These are phyloP conservation scores for Uncinocarpus reesii DNA, from an alignment of 2,329 filamentous ascomycete species.

Conservation along the genomic window DNA sequence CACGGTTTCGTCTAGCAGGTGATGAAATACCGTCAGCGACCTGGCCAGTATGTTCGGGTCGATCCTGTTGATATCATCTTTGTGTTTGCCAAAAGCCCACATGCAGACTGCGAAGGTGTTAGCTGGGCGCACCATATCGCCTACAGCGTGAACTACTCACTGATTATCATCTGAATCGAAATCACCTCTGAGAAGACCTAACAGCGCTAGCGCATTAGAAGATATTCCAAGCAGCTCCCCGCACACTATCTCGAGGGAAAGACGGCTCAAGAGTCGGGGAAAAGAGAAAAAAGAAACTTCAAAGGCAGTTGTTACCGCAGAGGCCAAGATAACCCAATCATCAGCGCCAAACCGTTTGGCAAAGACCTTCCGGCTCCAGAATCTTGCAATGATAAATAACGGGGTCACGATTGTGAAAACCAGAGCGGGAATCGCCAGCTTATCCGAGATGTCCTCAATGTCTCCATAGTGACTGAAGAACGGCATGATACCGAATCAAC, in stretches of 20 bases:
- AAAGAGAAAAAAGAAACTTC: not conserved
- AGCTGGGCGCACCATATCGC: not conserved
- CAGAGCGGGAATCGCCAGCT: slow-evolving; percentile 17
- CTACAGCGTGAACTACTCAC: slow-evolving; percentile 15
- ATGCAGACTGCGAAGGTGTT: slow-evolving; percentile 19
- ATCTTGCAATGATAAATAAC: slow-evolving; percentile 17
- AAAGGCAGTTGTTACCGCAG: slow-evolving; percentile 16
- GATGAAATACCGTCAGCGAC: slow-evolving; percentile 20
- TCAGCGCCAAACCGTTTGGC: slow-evolving; percentile 20
- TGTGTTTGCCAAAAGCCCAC: slow-evolving; percentile 24
- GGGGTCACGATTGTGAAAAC: slow-evolving; percentile 20
- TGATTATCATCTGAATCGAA: slow-evolving; percentile 22
- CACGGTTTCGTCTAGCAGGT: not conserved
- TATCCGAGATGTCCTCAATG: slow-evolving; percentile 18
- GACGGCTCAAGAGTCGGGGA: not conserved
- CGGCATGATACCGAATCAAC: slow-evolving; percentile 15
- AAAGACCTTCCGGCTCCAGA: slow-evolving; percentile 17
- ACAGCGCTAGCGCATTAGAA: slow-evolving; percentile 13
- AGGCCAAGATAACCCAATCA: slow-evolving; percentile 23
- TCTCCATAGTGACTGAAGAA: slow-evolving; percentile 21
- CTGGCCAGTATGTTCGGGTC: slow-evolving; percentile 18
- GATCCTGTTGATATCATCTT: slow-evolving; percentile 15
- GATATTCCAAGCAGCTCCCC: not conserved
- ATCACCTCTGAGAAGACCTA: slow-evolving; percentile 21
- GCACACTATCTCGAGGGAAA: not conserved